Conservation (phyloP, 805 yeast species). For the Yamadazyma takamatsuzukensis region DNA sequence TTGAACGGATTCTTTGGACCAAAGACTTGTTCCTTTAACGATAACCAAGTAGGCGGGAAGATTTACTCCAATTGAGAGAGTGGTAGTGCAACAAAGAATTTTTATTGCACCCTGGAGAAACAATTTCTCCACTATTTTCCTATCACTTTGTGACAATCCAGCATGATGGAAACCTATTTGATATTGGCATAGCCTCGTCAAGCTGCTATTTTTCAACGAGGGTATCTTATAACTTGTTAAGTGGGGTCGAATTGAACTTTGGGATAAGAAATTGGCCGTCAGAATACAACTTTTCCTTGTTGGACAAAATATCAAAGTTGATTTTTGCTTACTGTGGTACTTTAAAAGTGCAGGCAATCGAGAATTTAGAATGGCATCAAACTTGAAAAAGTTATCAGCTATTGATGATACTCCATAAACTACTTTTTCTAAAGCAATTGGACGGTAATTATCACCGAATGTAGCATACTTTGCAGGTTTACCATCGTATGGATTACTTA, state of each 20-base stretch:
- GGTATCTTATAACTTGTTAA: no score
- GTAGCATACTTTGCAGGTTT: neutral
- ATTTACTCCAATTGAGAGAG: conserved; percentile 59
- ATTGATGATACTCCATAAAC: neutral
- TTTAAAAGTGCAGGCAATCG: conserved; percentile 34
- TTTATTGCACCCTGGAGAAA: conserved; percentile 41
- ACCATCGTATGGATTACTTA: no score
- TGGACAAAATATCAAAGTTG: conserved; percentile 50
- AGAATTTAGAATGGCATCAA: neutral
- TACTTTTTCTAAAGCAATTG: neutral
- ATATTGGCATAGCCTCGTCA: no score
- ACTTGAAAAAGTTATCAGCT: neutral
- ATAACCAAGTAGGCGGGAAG: conserved; percentile 59
- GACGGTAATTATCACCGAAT: neutral
- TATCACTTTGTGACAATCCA: conserved; percentile 25
- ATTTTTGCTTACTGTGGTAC: conserved; percentile 36
- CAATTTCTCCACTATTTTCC: conserved; percentile 41
- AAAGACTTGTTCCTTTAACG: conserved; percentile 61
- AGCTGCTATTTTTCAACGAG: conserved; percentile 6
- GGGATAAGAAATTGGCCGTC: conserved; percentile 40
- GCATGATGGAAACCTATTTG: neutral
- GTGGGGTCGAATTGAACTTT: no score
- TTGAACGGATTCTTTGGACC: conserved; percentile 43
- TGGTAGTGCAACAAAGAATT: conserved; percentile 54
- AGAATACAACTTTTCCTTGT: conserved; percentile 46